Conservation (phyloP, 2,329 filamentous ascomycete species). For the Paraconiothyrium brasiliense region DNA sequence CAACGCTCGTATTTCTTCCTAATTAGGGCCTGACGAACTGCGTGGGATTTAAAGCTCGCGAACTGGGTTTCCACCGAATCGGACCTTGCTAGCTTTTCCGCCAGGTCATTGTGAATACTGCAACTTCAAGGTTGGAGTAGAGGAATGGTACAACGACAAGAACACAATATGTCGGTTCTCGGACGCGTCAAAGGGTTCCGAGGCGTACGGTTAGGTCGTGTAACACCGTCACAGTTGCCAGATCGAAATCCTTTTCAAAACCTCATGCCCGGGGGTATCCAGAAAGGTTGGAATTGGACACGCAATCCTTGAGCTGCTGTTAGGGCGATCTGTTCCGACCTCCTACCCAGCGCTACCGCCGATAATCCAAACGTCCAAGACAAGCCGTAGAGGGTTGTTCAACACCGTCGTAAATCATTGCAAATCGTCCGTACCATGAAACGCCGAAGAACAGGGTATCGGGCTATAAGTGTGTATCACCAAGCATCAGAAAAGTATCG, state of each 20-base stretch:
- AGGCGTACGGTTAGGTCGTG: background rate
- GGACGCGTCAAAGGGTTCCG: background rate
- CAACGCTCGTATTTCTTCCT: background rate
- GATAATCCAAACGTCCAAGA: background rate
- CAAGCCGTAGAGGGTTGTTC: conserved; percentile 11
- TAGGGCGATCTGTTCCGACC: background rate
- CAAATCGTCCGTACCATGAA: conserved; percentile 5
- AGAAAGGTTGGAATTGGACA: background rate
- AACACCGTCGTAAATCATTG: conserved; percentile 10
- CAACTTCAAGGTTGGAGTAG: background rate
- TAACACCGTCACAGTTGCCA: background rate
- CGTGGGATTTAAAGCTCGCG: background rate
- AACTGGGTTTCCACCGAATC: background rate
- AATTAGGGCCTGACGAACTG: background rate
- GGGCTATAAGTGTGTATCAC: conserved; percentile 22
- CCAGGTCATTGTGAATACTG: background rate
- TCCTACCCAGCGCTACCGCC: background rate
- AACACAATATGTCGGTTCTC: background rate
- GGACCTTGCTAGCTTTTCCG: background rate
- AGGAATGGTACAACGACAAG: background rate
- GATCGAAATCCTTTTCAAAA: background rate
- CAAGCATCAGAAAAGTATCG: conserved; percentile 59
- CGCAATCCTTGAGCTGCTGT: background rate
- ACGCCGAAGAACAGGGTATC: conserved; percentile 23
- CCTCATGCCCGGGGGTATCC: background rate